Evolutionary conservation across 495 filamentous ascomycete genomes (phyloP), one percentile per base, ranked within the genome.

Genomic region (Letharia lupina): DNA sequence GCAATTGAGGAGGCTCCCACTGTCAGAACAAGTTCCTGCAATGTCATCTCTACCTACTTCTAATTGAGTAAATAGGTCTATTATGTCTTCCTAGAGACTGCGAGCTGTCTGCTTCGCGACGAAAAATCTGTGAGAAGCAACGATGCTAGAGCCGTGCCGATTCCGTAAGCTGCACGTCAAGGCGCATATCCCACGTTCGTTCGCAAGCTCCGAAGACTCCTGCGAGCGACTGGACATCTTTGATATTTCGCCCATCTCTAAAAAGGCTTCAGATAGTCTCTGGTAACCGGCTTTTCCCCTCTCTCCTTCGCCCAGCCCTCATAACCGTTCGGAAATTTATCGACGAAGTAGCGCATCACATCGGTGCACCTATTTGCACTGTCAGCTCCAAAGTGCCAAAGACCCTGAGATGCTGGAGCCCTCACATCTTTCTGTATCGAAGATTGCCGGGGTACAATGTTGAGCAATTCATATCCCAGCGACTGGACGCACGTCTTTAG

Each of bases 261-360:
- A 11, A 31, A 35, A 33, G 52, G 52, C 52, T 16, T 56, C 31
- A 35, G 52, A 35, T 35, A 56, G 31, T 56, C 13, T 18, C 52
- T 56, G 31, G 52, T 13, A 33, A 62, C 3, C 1, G 41, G 9
- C 37, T 61, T 45, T 39, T 66, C 65, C n/a, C 59, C 65, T 42
- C 44, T 60, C 52, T 23, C 52, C 39, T 60, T 70, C 39, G 57
- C 70, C 68, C 68, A 72, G 15, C 62, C 70, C 58, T 72, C 70
- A 48, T 65, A 72, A 18, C 70, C 68, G 11, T 64, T 63, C 11
- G 65, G 33, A 23, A 68, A 72, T 41, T 70, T 70, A 8, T 41
- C 57, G 11, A 59, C 39, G 9, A 72, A 63, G 16, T 50, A 56
- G 28, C 60, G 52, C 68, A 72, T 72, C 0, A 63, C 70, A 48